Evolutionary conservation across 2,329 filamentous ascomycete genomes (phyloP).

Genomic region (Exserohilum rostratum): DNA sequence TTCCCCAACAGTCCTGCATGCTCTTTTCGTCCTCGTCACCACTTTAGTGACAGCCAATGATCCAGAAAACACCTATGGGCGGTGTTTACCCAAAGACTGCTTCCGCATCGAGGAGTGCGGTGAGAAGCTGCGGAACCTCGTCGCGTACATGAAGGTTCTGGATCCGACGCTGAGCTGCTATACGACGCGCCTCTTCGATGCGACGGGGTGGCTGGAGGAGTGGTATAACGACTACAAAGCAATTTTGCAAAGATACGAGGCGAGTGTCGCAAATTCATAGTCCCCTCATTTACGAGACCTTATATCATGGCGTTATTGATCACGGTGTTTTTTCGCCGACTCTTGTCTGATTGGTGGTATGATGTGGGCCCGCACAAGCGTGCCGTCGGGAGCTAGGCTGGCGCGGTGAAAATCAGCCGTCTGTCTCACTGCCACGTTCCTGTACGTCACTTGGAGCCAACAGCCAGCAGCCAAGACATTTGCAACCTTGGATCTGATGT

Average conservation of each 20-base stretch:
- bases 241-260: slow-evolving; percentile 33
- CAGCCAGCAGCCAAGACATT: too few relatives aligned
- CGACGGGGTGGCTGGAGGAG: slow-evolving; percentile 34
- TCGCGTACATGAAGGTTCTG: slow-evolving; percentile 18
- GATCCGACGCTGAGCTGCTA: slow-evolving; percentile 35
- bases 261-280: slow-evolving; percentile 11
- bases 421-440: too few relatives aligned
- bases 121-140: slow-evolving; percentile 24
- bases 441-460: too few relatives aligned
- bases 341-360: not conserved
- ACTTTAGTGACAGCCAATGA: slow-evolving; percentile 27
- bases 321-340: slow-evolving; percentile 31
- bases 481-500: too few relatives aligned
- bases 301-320: not conserved
- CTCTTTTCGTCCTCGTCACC: slow-evolving; percentile 35
- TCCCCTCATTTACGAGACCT: not conserved
- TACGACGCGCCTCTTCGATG: slow-evolving; percentile 36
- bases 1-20: slow-evolving; percentile 29
- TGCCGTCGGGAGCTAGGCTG: too few relatives aligned
- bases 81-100: slow-evolving; percentile 19
- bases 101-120: slow-evolving; percentile 32
- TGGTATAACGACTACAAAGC: slow-evolving; percentile 34
- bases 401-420: not conserved
- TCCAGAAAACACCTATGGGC: slow-evolving; percentile 33
- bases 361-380: too few relatives aligned